Conservation (phyloP, 1,284 basidiomycete species). For the Ustilago shanxiensis region DNA sequence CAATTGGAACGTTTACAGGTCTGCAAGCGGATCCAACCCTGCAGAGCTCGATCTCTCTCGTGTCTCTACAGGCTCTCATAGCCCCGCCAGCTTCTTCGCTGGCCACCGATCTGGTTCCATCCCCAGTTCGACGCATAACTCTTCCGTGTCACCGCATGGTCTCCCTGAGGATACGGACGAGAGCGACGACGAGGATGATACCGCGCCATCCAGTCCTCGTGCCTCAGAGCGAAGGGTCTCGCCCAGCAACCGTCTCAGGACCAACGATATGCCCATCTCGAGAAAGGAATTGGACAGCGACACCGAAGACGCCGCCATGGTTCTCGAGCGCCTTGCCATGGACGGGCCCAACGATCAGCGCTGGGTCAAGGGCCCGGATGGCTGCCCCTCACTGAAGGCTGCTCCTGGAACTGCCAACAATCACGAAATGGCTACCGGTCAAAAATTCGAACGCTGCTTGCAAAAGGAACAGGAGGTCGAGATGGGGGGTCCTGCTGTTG, state of each 20-base stretch:
- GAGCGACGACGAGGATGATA: slow-evolving; percentile 39
- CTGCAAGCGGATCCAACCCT: slow-evolving; percentile 13
- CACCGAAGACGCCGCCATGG: slow-evolving; percentile 66
- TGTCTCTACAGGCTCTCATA: slow-evolving; percentile 26
- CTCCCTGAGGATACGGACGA: slow-evolving; percentile 32
- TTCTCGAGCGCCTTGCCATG: slow-evolving; percentile 67
- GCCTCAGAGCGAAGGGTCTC: slow-evolving; percentile 9
- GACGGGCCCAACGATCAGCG: slow-evolving; percentile 19
- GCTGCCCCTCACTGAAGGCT: slow-evolving; percentile 16
- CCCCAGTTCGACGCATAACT: slow-evolving; percentile 24
- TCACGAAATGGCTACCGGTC: slow-evolving; percentile 17
- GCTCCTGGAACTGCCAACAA: background rate
- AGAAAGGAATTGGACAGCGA: slow-evolving; percentile 61
- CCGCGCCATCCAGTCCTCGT: slow-evolving; percentile 30
- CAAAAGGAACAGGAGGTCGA: slow-evolving; percentile 32
- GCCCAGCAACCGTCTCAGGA: slow-evolving; percentile 31
- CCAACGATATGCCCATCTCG: slow-evolving; percentile 36
- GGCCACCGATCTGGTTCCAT: slow-evolving; percentile 23
- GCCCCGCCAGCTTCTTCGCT: slow-evolving; percentile 20
- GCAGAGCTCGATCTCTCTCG: slow-evolving; percentile 29
- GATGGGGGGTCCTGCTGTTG: slow-evolving; percentile 17
- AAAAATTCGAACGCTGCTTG: slow-evolving; percentile 41
- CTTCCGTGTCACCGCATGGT: slow-evolving; percentile 28
- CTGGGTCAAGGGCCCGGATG: slow-evolving; percentile 18
- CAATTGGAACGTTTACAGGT: slow-evolving; percentile 46